Percentiles rank a stretch among this genome's conserved stretches.
Evolutionary conservation across 441 rosid species (phyloP).

Genomic region (Viola pubescens): DNA sequence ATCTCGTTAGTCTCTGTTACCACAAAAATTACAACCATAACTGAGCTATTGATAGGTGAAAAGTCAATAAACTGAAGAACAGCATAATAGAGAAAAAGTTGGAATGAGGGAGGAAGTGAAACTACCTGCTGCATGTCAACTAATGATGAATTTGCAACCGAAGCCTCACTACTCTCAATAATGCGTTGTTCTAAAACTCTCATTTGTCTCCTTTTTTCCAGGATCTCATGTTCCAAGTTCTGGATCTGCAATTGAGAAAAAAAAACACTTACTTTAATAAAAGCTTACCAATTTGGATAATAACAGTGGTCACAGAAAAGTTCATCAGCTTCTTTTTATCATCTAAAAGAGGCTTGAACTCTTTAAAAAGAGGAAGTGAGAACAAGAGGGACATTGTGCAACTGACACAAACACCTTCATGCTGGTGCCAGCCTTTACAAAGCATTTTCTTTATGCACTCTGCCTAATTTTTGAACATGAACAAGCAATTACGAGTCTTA

Average conservation of each 20-base stretch:
- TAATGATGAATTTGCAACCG: constrained; percentile 78
- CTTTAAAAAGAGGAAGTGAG: too few relatives aligned
- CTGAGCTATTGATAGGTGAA: constrained; percentile 8
- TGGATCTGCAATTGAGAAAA: constrained; percentile 49
- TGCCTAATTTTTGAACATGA: neutral
- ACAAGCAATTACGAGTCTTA: neutral
- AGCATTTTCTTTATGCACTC: constrained; percentile 7
- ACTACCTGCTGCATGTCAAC: constrained; percentile 96
- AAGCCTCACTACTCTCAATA: constrained; percentile 86
- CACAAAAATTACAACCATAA: constrained; percentile 18
- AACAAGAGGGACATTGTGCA: too few relatives aligned
- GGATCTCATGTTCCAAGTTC: constrained; percentile 80
- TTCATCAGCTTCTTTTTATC: too few relatives aligned
- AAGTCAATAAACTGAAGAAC: constrained; percentile 9
- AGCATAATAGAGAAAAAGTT: neutral
- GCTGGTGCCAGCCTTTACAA: neutral
- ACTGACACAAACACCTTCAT: too few relatives aligned
- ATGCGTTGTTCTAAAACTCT: constrained; percentile 73
- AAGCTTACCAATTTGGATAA: constrained; percentile 4
- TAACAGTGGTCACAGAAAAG: neutral
- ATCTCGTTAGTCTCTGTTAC: constrained; percentile 68
- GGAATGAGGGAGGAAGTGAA: constrained; percentile 10
- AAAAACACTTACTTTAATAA: constrained; percentile 5
- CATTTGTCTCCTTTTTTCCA: constrained; percentile 90
- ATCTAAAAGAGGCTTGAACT: too few relatives aligned